phyloP scores from a whole-genome alignment of 2,329 filamentous ascomycete species.

The Ophiostoma sp. region DNA sequence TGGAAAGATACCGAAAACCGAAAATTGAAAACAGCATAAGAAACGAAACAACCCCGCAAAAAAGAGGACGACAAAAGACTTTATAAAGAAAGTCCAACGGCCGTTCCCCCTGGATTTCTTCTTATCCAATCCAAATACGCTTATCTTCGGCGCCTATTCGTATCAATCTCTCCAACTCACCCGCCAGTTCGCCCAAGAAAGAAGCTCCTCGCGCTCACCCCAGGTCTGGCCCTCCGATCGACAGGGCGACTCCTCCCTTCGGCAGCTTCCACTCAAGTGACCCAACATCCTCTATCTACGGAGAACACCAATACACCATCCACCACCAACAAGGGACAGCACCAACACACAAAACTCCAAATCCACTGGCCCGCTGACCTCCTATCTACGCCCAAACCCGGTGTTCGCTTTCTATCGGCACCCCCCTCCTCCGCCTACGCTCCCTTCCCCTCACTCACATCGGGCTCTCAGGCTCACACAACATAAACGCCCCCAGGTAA shows the following conservation, averaged over 20 bases:
- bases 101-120: neutral
- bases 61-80: neutral
- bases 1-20: neutral
- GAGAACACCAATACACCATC: neutral
- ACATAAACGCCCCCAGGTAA: neutral
- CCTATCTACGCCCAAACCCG: conserved; percentile 19
- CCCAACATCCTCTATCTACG: conserved; percentile 1
- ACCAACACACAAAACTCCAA: neutral
- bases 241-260: conserved; percentile 17
- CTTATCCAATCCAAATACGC: conserved; percentile 12
- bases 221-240: conserved; percentile 18
- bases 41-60: neutral
- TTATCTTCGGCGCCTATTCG: conserved; percentile 15
- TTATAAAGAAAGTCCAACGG: neutral
- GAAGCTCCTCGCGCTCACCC: conserved; percentile 1
- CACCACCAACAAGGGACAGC: neutral
- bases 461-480: neutral
- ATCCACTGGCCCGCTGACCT: conserved; percentile 11
- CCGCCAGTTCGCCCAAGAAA: neutral
- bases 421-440: conserved; percentile 4
- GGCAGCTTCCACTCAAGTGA: conserved; percentile 21
- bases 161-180: conserved; percentile 11
- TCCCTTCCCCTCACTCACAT: neutral
- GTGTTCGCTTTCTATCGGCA: conserved; percentile 19
- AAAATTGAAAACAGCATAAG: neutral